Evolutionary conservation across 2,329 filamentous ascomycete genomes (phyloP), one percentile per base, ranked within the genome.

Genomic region (Fusarium staphyleae): DNA sequence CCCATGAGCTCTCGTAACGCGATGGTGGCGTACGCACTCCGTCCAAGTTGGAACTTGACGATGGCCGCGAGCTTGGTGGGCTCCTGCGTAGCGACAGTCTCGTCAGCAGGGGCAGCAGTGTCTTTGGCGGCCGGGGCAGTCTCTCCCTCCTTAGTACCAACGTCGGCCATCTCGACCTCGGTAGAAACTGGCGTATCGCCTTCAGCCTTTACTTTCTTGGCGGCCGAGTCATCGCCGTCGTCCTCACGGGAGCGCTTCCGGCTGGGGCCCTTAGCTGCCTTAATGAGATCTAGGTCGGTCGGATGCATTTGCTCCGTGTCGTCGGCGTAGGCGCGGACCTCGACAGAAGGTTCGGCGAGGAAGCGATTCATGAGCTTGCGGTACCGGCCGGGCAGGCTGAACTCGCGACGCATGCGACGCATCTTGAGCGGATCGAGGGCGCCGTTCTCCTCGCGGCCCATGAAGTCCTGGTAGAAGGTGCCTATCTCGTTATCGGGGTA

Each of bases 331-430:
- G 79, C 75, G 67, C 83, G 87, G 10, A 96, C 83, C 52, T 90
- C 84, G 51, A 87, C 88, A 10, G 80, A 83, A 7, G 90, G 83
- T 7, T 79, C 74, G 2, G 84, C 82, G 41, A 87, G 78, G 67
- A 92, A 90, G 16, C 82, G 82, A 28, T 90, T 87, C 63, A 98
- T 82, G 22, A 96, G 70, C 73, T 93, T 95, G 58, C 95, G 86
- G 74, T 99, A 99, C 19, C 88, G 85, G 3, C 95, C 96, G 41
- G 89, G 90, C 2, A 99, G 80, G 71, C 90, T 96, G 69, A 95
- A 88, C 66, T 98, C 95, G 69, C 88, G 89, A 76, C 93, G 91
- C 44, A 83, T 83, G 14, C 93, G 85, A 11, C 90, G 87, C 95
- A 99, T 98, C 58, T 91, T 81, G 67, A 88, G 82, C 1, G 95